Percentiles rank a stretch among this genome's conserved stretches.
Evolutionary conservation across 176 grass and related monocot species (phyloP).

Genomic region (Avena atlantica): DNA sequence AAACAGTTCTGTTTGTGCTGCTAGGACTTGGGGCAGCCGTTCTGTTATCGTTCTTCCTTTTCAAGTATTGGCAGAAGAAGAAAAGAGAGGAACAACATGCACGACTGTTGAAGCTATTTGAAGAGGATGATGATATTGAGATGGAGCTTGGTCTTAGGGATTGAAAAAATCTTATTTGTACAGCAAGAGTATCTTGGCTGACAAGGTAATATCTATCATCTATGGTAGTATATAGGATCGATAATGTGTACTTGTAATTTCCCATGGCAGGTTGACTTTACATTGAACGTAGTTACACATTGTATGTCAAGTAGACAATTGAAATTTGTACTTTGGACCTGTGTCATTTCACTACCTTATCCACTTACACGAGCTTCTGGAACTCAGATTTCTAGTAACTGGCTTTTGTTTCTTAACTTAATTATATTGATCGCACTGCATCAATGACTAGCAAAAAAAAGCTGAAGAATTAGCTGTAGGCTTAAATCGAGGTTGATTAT

Average conservation of each 20-base stretch:
- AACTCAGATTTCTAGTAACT: neutral
- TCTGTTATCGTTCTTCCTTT: conserved; percentile 71
- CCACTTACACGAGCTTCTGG: neutral
- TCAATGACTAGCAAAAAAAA: neutral
- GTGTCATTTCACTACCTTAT: neutral
- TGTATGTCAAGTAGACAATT: neutral
- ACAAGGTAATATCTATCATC: conserved; percentile 52
- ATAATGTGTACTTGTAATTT: conserved; percentile 23
- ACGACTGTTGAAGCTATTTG: conserved; percentile 83
- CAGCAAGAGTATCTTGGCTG: conserved; percentile 64
- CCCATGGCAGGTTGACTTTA: neutral
- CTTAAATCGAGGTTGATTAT: neutral
- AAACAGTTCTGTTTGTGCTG: conserved; percentile 62
- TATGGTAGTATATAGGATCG: neutral
- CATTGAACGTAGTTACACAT: conserved; percentile 11
- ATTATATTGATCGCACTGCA: neutral
- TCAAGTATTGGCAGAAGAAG: conserved; percentile 98
- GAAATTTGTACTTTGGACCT: neutral
- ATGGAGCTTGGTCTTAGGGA: conserved; percentile 82
- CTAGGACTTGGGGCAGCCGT: conserved; percentile 59
- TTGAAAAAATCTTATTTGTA: conserved; percentile 52
- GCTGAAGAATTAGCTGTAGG: neutral
- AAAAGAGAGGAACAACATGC: conserved; percentile 93
- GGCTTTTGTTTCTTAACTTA: neutral
- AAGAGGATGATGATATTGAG: conserved; percentile 90